Conservation (phyloP, 805 yeast species). For the Candida yuanshanica region DNA sequence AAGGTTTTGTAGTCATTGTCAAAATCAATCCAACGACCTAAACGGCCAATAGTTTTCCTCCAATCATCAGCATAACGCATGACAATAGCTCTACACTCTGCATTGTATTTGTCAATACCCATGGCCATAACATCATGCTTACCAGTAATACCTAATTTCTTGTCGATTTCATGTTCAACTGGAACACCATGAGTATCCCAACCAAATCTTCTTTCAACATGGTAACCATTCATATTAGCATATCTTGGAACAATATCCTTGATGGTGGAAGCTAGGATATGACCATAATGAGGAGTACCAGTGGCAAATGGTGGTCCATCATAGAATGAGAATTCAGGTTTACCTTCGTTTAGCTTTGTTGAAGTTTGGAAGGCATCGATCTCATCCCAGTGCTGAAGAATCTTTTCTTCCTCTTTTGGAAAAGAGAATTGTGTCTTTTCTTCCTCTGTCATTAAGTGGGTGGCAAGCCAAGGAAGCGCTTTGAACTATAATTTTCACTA, state of each 20-base stretch:
- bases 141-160: slow-evolving; percentile 87
- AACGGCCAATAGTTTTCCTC: slow-evolving; percentile 87
- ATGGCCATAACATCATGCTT: slow-evolving; percentile 90
- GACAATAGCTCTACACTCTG: slow-evolving; percentile 92
- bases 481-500: too few relatives aligned
- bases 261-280: slow-evolving; percentile 91
- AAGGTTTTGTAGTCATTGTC: slow-evolving; percentile 97
- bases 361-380: slow-evolving; percentile 92
- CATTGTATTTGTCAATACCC: slow-evolving; percentile 93
- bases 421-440: slow-evolving; percentile 50
- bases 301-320: slow-evolving; percentile 99
- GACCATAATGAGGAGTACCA: slow-evolving; percentile 99
- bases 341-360: slow-evolving; percentile 73
- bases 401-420: slow-evolving; percentile 84
- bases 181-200: slow-evolving; percentile 99
- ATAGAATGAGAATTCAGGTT: slow-evolving; percentile 85
- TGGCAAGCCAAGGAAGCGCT: background rate
- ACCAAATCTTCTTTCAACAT: slow-evolving; percentile 96
- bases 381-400: slow-evolving; percentile 78
- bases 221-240: slow-evolving; percentile 95
- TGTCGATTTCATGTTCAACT: slow-evolving; percentile 97
- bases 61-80: slow-evolving; percentile 96
- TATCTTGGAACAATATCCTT: slow-evolving; percentile 97
- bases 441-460: slow-evolving; percentile 30
- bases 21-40: slow-evolving; percentile 99